Percentiles rank a stretch among this genome's conserved stretches.
Evolutionary conservation across 73 alveolate species (phyloP).

Genomic region (Tetrahymena elliotti): DNA sequence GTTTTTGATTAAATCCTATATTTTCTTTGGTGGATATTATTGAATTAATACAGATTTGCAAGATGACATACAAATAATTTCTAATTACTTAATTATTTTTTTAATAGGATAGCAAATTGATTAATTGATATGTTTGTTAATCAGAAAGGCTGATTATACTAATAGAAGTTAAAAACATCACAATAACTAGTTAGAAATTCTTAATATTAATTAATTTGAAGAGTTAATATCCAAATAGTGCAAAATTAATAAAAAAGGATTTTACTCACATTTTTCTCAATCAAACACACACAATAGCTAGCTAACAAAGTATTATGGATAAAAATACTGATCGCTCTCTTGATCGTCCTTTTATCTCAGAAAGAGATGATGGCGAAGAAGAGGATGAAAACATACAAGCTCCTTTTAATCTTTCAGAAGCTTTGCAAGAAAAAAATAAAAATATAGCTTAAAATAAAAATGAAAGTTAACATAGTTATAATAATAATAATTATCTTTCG

Average conservation of each 20-base stretch:
- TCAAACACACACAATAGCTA: no score
- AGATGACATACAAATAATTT: neutral
- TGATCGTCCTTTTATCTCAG: neutral
- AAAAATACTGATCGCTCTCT: neutral
- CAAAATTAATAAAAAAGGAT: neutral
- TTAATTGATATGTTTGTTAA: neutral
- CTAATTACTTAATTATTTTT: neutral
- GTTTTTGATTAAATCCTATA: neutral
- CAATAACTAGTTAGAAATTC: neutral
- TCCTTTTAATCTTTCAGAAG: neutral
- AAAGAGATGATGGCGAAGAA: neutral
- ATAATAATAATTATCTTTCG: neutral
- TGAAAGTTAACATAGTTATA: neutral
- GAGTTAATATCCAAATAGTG: neutral
- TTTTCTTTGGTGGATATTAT: neutral
- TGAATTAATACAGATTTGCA: neutral
- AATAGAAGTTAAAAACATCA: neutral
- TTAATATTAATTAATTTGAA: no score
- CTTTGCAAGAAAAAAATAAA: neutral
- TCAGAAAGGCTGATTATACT: neutral
- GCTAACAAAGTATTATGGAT: neutral
- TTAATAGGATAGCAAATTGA: neutral
- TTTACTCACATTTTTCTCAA: neutral
- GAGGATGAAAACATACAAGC: neutral
- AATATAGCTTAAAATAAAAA: neutral